Evolutionary conservation across 2,329 filamentous ascomycete genomes (phyloP).

Genomic region (Penicillium occitanis): DNA sequence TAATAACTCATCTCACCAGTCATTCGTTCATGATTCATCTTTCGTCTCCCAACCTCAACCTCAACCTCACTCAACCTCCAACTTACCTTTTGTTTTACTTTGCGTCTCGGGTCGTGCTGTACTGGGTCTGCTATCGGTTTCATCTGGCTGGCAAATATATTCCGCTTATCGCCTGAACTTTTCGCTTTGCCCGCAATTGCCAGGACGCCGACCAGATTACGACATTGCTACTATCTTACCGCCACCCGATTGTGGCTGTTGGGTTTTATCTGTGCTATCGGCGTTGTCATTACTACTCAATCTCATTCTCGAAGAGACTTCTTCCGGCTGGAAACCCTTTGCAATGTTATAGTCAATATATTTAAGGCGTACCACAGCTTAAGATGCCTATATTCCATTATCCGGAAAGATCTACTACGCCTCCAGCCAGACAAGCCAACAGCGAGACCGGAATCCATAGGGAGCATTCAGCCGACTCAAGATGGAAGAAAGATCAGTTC

Average conservation of each 20-base stretch:
- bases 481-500: constrained; percentile 20
- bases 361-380: constrained; percentile 7
- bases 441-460: constrained; percentile 18
- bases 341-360: constrained; percentile 8
- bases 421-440: constrained; percentile 11
- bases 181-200: background rate
- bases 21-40: background rate
- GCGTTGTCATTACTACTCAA: background rate
- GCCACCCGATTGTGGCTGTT: constrained; percentile 9
- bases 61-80: background rate
- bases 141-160: background rate
- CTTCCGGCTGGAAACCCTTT: background rate
- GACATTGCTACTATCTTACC: constrained; percentile 7
- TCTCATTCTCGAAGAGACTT: background rate
- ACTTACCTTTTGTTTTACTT: background rate
- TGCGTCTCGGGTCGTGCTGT: background rate
- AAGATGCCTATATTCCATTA: constrained; percentile 34
- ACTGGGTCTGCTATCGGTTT: background rate
- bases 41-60: background rate
- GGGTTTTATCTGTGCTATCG: background rate
- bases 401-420: constrained; percentile 27
- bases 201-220: background rate
- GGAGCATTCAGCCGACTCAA: constrained; percentile 20
- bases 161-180: background rate
- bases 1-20: background rate